phyloP scores from a whole-genome alignment of 805 yeast genomes.

The Yamadazyma philogaea region DNA sequence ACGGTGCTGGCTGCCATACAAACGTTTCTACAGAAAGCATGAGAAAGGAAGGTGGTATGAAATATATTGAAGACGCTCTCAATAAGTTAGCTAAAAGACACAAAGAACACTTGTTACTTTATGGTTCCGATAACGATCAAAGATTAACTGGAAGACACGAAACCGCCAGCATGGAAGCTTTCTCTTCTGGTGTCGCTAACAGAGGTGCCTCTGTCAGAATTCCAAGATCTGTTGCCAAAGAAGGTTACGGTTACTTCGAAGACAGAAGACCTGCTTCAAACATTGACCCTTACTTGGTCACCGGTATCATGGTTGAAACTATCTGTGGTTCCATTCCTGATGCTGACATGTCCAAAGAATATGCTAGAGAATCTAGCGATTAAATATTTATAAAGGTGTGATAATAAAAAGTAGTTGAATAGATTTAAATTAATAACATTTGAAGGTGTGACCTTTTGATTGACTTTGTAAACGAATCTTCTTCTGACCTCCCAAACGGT shows the following conservation, averaged over 20 bases:
- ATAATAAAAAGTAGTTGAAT: neutral
- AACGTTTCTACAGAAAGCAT: conserved; percentile 89
- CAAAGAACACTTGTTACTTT: conserved; percentile 89
- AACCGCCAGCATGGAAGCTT: conserved; percentile 89
- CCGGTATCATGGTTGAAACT: conserved; percentile 97
- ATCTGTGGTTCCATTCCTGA: conserved; percentile 91
- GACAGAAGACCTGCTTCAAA: conserved; percentile 99
- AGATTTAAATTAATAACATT: neutral
- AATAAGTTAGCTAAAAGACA: conserved; percentile 95
- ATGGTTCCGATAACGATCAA: conserved; percentile 91
- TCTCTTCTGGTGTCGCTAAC: conserved; percentile 98
- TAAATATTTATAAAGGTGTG: conserved; percentile 7
- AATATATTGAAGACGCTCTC: conserved; percentile 86
- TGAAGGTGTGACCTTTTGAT: no score
- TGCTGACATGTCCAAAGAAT: conserved; percentile 92
- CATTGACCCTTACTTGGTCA: conserved; percentile 97
- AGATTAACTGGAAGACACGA: conserved; percentile 98
- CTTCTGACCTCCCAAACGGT: neutral
- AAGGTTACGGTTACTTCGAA: conserved; percentile 97
- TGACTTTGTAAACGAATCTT: no score
- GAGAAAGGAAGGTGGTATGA: conserved; percentile 97
- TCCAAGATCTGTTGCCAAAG: conserved; percentile 98
- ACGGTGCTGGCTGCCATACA: conserved; percentile 99
- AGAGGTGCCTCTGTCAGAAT: conserved; percentile 99
- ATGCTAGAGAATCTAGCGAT: conserved; percentile 62